These are phyloP conservation scores for Sordaria brevicollis DNA, from an alignment of 495 filamentous ascomycete species.

Conservation along the genomic window DNA sequence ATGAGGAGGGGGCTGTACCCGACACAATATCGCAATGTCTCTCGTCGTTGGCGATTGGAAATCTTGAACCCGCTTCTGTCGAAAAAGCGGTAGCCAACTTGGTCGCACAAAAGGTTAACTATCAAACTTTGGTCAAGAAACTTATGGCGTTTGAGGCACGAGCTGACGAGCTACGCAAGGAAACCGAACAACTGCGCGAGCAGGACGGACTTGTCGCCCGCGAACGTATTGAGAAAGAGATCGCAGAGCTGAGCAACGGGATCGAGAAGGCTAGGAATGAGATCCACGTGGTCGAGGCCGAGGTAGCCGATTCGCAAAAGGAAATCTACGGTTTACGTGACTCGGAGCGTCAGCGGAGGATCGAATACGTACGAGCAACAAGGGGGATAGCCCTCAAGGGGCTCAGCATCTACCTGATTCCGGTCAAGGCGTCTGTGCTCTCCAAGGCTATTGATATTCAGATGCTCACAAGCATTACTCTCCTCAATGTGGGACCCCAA, in stretches of 20 bases:
- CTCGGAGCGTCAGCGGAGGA: conserved; percentile 16
- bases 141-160: conserved; percentile 10
- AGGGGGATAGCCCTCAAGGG: conserved; percentile 43
- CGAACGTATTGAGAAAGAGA: conserved; percentile 6
- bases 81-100: conserved; percentile 3
- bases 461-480: conserved; percentile 39
- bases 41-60: not conserved
- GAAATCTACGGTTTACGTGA: not conserved
- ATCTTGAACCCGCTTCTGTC: not conserved
- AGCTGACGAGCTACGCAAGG: conserved; percentile 6
- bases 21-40: conserved; percentile 2
- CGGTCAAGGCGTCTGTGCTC: conserved; percentile 43
- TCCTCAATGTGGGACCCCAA: conserved; percentile 53
- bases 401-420: conserved; percentile 46
- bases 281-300: conserved; percentile 10
- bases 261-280: conserved; percentile 14
- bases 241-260: conserved; percentile 3
- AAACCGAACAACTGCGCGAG: conserved; percentile 9
- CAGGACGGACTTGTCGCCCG: not conserved
- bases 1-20: not conserved
- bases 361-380: conserved; percentile 41
- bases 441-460: conserved; percentile 42
- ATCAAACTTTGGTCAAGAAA: conserved; percentile 14
- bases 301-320: conserved; percentile 13
- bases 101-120: conserved; percentile 11